phyloP scores from a whole-genome alignment of 805 yeast genomes.

The Candida incommunis region DNA sequence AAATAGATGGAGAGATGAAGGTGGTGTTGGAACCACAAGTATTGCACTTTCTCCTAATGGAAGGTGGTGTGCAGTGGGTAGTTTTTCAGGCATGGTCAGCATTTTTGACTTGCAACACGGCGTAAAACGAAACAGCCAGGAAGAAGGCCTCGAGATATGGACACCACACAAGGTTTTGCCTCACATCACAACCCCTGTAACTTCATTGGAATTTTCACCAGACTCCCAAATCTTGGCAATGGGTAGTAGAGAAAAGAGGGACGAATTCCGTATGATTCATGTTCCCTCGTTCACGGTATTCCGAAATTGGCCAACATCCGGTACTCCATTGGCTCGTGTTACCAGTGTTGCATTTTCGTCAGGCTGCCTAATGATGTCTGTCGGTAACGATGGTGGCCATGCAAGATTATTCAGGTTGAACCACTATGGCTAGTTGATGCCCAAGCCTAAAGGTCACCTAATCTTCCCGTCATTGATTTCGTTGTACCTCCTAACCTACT shows the following conservation, averaged over 20 bases:
- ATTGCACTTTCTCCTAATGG: slow-evolving; percentile 52
- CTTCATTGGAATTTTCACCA: slow-evolving; percentile 55
- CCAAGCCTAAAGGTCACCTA: background rate
- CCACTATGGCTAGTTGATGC: slow-evolving; percentile 34
- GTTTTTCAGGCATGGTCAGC: slow-evolving; percentile 78
- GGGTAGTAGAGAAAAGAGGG: slow-evolving; percentile 74
- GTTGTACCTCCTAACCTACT: too few species aligned
- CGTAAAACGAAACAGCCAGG: slow-evolving; percentile 15
- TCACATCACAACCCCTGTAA: slow-evolving; percentile 69
- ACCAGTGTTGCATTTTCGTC: slow-evolving; percentile 71
- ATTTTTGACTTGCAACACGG: slow-evolving; percentile 43
- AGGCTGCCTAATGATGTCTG: slow-evolving; percentile 65
- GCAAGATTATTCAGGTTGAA: slow-evolving; percentile 81
- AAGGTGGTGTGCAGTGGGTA: slow-evolving; percentile 82
- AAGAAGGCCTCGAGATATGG: slow-evolving; percentile 19
- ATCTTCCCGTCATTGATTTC: too few species aligned
- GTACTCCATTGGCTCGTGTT: slow-evolving; percentile 92
- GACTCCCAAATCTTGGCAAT: slow-evolving; percentile 85
- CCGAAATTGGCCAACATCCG: slow-evolving; percentile 94
- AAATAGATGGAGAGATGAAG: slow-evolving; percentile 70
- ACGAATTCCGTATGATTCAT: slow-evolving; percentile 76
- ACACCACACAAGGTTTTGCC: slow-evolving; percentile 56
- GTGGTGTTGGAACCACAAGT: slow-evolving; percentile 73
- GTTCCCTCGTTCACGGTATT: slow-evolving; percentile 77
- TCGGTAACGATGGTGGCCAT: slow-evolving; percentile 85